Evolutionary conservation across 2,329 filamentous ascomycete genomes (phyloP), one percentile per base, ranked within the genome.

Genomic region (Claviceps paspali): DNA sequence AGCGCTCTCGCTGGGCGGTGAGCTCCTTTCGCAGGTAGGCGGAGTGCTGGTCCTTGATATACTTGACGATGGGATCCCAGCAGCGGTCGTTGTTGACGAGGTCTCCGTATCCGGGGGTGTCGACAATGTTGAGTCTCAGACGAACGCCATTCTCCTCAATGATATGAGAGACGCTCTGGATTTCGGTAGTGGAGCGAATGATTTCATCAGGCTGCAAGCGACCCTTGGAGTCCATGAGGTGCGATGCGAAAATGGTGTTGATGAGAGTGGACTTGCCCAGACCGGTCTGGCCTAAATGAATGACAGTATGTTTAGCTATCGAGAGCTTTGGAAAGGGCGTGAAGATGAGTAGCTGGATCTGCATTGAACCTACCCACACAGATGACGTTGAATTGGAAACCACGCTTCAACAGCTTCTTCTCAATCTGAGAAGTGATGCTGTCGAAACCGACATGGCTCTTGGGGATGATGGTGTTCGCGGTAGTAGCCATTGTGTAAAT

Each of bases 61-160:
- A 98, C 73, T 98, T 98, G 73, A 98, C 88, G 61, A 98, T 98
- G 46, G 91, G 91, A 59, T 98, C 91, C 91, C 91, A 98, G 79
- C 91, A 98, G 73, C 91, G 82, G 68, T 98, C 91, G 64, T 98
- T 98, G 76, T 98, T 98, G 64, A 98, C 91, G 57, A 95, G 77
- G 56, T 98, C 91, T 56, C 91, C 91, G 56, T 98, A 98, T 47
- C 91, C 91, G 46, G 91, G 91, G 46, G 91, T 98, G 61, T 98
- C 91, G 55, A 98, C 91, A 56, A 98, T 98, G 76, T 96, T 98
- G 56, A 98, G 73, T 53, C 91, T 77, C 55, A 98, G 79, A 57
- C 91, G 87, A 50, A 98, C 91, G 51, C 91, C 91, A 60, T 98
- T 98, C 70, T 98, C 91, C 73, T 98, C 91, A 58, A 98, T 95